Base-by-base conservation (phyloP, 192 early-diverging fungal species). In the Diversispora epigaea region DNA sequence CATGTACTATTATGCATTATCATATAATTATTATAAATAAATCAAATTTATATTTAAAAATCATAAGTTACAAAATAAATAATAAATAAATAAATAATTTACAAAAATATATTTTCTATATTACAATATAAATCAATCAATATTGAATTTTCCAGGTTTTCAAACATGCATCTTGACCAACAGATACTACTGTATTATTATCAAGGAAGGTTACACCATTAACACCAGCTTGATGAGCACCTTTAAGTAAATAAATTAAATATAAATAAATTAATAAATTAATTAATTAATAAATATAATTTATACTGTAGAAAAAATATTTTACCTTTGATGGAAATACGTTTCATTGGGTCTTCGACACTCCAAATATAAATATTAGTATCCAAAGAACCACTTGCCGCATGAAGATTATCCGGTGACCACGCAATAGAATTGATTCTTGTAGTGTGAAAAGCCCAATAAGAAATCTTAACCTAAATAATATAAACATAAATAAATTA, bases 301-400 rank as follows among this genome's bases (percentile, higher is more conserved):
- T 6, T 11, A 40, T 50, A 50, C 4, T 50, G 15, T 21, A 10
- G 45, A 17, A 81, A 61, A 79, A 17, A 15, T 9, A 17, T 22
- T 6, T 21, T 79, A 84, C 81, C 80, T 60, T 88, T 87, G 71
- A 98, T 91, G 10, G 84, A 70, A 39, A 94, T 86, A 75, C 88
- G 88, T 76, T 92, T 93, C 77, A 86, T 85, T 25, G 94, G 93
- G 61, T 89, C 87, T 67, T 93, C 91, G 6, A 89, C 83, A 77
- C 86, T 92, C 96, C 96, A 99, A 5, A 98, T 86, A 80, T 92
- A 93, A 44, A 98, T 88, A 81, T 93, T 89, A 65, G 94, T 94
- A 80, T 99, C 97, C 41, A 97, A 84, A 40, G 91, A 89, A 17
- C 89, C 91, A 50, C 91, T 93, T 1, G 89, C 96, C 3, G 91